These are phyloP conservation scores for Tripterygium wilfordii DNA, from an alignment of 177 flowering plant genomes.

Conservation along the genomic window DNA sequence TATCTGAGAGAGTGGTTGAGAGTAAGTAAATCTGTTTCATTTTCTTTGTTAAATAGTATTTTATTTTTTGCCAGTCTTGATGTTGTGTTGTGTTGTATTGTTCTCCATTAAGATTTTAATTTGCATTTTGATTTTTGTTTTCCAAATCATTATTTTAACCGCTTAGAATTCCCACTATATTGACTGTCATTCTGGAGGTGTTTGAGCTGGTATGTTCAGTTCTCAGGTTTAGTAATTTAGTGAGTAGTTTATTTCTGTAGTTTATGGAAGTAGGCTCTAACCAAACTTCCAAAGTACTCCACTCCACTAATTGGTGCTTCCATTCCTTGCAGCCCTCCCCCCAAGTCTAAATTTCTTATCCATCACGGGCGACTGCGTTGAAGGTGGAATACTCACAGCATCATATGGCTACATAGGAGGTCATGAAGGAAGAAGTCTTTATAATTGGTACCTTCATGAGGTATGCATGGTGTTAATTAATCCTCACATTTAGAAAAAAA, in stretches of 20 bases:
- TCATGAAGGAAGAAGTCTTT: constrained; percentile 90
- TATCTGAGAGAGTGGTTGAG: constrained; percentile 74
- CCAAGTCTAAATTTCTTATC: constrained; percentile 91
- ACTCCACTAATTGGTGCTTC: neutral
- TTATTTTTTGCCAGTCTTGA: no score
- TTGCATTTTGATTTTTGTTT: no score
- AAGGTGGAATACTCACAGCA: constrained; percentile 87
- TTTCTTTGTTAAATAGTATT: neutral
- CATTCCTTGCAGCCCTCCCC: constrained; percentile 70
- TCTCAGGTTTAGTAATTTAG: no score
- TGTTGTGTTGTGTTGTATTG: no score
- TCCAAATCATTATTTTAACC: no score
- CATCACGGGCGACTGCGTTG: constrained; percentile 80
- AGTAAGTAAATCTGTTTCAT: constrained; percentile 46
- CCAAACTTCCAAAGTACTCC: neutral
- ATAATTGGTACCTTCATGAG: constrained; percentile 94
- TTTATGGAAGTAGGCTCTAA: no score
- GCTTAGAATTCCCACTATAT: no score
- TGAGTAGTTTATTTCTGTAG: no score
- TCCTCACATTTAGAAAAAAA: neutral
- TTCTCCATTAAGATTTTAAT: no score
- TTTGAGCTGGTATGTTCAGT: no score
- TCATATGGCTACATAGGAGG: constrained; percentile 99
- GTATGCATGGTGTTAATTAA: constrained; percentile 26
- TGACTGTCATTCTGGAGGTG: no score